Base-by-base conservation (phyloP, 345 rosid species). In the Jatropha curcas region DNA sequence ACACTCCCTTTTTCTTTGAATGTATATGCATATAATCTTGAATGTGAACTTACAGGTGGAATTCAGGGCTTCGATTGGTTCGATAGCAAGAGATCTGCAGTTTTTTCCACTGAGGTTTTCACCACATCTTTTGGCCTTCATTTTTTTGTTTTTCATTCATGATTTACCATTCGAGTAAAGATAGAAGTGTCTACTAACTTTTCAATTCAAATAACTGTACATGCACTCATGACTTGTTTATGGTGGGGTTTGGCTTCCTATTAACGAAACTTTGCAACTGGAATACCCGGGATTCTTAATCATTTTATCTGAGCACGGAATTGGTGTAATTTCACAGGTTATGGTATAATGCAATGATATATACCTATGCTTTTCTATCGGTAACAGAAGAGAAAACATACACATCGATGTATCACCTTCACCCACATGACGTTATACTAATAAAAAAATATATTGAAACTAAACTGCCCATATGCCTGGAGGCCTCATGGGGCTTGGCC, bases 41-140 rank as follows among this genome's bases (percentile, higher is more conserved):
- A 28, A 34, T 74, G 71, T 70, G 81, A 72, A 74, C n/a, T 76
- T 80, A 70, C 79, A 93, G 98, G 91, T 93, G 82, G 98, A 96
- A 75, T 96, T 88, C 75, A 85, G 82, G 78, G 83, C 83, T 16
- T 75, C 86, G n/a, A 58, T 77, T 96, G 83, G 84, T 93, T 82
- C n/a, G 80, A 84, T 71, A 82, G 90, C 87, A n/a, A 80, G 76
- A 51, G 90, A 85, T 75, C 81, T 96, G 83, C 89, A 87, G 82
- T 95, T 95, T n/a, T n/a, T 81, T 86, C 86, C 30, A 68, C 87
- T 81, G 98, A 95, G 99, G 99, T 95, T 80, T 66, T 39, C 45
- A 46, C 13, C 48, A 48, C 62, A n/a, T n/a, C n/a, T 71, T 73
- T 67, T 71, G 35, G 67, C 33, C 78, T 46, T 66, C 74, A 51